phyloP scores from a whole-genome alignment of 2,329 filamentous ascomycete genomes.

The Trichoderma polysporum region DNA sequence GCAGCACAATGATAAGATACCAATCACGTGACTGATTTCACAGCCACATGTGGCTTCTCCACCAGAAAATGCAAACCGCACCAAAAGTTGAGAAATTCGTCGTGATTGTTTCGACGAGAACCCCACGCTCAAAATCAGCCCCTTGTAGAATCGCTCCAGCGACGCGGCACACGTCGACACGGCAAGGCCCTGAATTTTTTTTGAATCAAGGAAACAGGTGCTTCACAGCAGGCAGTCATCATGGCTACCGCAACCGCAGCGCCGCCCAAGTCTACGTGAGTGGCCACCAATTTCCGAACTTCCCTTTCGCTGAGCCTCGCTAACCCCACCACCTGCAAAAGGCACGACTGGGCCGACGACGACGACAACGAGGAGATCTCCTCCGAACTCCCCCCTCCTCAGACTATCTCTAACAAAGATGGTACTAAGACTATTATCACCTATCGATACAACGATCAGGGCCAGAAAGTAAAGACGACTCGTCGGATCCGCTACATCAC shows the following conservation, averaged over 20 bases:
- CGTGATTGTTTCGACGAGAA: constrained; percentile 33
- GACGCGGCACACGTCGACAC: constrained; percentile 10
- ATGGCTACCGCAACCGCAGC: constrained; percentile 42
- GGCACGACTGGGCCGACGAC: constrained; percentile 91
- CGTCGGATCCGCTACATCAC: constrained; percentile 91
- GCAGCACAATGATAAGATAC: neutral
- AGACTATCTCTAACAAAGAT: constrained; percentile 95
- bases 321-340: constrained; percentile 41
- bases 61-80: constrained; percentile 36
- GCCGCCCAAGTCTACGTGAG: constrained; percentile 44
- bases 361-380: constrained; percentile 78
- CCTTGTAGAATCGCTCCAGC: constrained; percentile 6
- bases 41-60: constrained; percentile 36
- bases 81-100: constrained; percentile 45
- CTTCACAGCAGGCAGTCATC: constrained; percentile 27
- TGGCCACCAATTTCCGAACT: constrained; percentile 17
- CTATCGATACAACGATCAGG: constrained; percentile 86
- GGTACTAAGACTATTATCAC: constrained; percentile 95
- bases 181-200: neutral
- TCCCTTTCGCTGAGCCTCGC: constrained; percentile 24
- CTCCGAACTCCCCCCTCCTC: constrained; percentile 73
- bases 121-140: constrained; percentile 37
- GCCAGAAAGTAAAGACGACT: constrained; percentile 95
- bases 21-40: constrained; percentile 30
- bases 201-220: neutral